Evolutionary conservation across 108 stramenopile genomes (phyloP).

Genomic region (Schizochytrium sp.): DNA sequence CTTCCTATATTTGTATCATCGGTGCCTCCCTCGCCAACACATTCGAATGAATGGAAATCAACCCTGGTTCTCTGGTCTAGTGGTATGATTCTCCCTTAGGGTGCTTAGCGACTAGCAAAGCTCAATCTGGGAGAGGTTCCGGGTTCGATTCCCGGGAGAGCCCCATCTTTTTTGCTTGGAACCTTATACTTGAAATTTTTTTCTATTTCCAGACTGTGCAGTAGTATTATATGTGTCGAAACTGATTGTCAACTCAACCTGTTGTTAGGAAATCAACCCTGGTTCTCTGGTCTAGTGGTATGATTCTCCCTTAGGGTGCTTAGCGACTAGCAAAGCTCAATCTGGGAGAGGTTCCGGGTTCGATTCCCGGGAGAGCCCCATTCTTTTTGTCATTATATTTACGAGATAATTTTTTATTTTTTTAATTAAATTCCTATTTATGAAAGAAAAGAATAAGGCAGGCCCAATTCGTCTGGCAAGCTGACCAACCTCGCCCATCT

Average conservation of each 20-base stretch:
- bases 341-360: background rate
- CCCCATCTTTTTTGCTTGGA: background rate
- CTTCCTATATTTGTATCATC: no score
- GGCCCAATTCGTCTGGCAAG: background rate
- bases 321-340: background rate
- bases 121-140: background rate
- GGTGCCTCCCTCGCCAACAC: no score
- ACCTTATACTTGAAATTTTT: background rate
- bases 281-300: constrained; percentile 36
- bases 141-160: no score
- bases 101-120: background rate
- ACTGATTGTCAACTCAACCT: background rate
- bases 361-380: no score
- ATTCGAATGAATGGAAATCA: background rate
- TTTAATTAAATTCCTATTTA: no score
- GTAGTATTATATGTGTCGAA: background rate
- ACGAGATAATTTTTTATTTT: no score
- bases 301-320: constrained; percentile 50
- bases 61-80: constrained; percentile 27
- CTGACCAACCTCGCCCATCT: background rate
- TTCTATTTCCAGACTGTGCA: background rate
- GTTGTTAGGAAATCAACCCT: background rate
- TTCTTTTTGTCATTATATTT: no score
- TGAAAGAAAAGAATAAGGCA: background rate
- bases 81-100: constrained; percentile 57